Conservation (phyloP, 73 alveolate genomes). For the Stentor coeruleus region DNA sequence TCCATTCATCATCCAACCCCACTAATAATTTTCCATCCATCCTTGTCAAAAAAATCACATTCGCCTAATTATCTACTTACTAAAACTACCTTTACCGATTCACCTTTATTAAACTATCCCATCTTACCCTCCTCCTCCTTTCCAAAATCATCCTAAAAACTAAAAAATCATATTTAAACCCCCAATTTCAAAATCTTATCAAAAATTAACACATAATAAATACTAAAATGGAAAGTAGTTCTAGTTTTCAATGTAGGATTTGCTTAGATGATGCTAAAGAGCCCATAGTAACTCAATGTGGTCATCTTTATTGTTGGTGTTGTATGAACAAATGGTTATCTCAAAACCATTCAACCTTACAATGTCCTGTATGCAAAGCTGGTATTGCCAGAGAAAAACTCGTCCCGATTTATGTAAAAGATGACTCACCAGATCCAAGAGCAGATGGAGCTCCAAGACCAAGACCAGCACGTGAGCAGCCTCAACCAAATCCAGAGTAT, state of each 20-base stretch:
- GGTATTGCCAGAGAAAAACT: slow-evolving; percentile 46
- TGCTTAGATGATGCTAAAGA: slow-evolving; percentile 61
- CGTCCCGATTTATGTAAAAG: slow-evolving; percentile 56
- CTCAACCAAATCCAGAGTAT: slow-evolving; percentile 6
- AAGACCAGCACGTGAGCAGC: neutral
- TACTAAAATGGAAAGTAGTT: slow-evolving; percentile 19
- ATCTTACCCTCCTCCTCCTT: no score
- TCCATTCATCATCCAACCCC: no score
- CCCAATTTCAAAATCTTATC: neutral
- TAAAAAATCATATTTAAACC: no score
- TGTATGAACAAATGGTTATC: slow-evolving; percentile 65
- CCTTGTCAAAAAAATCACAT: no score
- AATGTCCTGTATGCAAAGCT: slow-evolving; percentile 68
- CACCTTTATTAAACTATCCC: no score
- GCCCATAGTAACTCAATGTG: slow-evolving; percentile 74
- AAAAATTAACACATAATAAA: neutral
- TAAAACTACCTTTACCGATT: no score
- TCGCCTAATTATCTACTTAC: no score
- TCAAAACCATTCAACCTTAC: slow-evolving; percentile 31
- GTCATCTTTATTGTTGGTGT: slow-evolving; percentile 77
- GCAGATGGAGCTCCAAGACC: neutral
- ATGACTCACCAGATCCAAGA: slow-evolving; percentile 44
- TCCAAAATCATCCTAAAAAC: no score
- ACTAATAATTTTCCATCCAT: no score
- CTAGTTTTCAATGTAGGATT: slow-evolving; percentile 64